Conservation (phyloP, 768 basidiomycete genomes). For the Suillus brevipes region DNA sequence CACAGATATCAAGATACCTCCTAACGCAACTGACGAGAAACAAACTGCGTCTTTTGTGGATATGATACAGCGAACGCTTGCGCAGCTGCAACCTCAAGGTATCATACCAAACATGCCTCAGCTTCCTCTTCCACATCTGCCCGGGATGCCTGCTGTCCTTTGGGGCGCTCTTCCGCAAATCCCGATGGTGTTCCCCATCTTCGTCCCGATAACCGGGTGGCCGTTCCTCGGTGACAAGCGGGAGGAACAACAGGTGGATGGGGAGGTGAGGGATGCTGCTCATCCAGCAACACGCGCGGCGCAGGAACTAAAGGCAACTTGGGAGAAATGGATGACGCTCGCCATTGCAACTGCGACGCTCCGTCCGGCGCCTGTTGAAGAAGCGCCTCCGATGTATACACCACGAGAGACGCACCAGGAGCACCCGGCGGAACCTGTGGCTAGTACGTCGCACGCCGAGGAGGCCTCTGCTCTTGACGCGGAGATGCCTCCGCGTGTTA, state of each 20-base stretch:
- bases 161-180: conserved; percentile 66
- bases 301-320: conserved; percentile 66
- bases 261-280: conserved; percentile 36
- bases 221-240: conserved; percentile 57
- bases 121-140: conserved; percentile 55
- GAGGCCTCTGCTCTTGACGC: conserved; percentile 4
- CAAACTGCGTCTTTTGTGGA: conserved; percentile 57
- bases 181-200: conserved; percentile 78
- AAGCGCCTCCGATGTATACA: conserved; percentile 74
- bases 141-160: conserved; percentile 63
- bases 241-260: conserved; percentile 32
- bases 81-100: conserved; percentile 55
- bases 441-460: conserved; percentile 7
- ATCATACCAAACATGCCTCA: conserved; percentile 55
- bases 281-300: conserved; percentile 44
- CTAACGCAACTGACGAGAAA: conserved; percentile 33
- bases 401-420: conserved; percentile 45
- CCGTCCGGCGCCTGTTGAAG: conserved; percentile 43
- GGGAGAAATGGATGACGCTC: conserved; percentile 75
- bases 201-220: conserved; percentile 68
- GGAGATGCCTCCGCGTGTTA: conserved; percentile 23
- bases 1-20: conserved; percentile 25
- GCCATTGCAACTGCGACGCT: conserved; percentile 49
- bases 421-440: conserved; percentile 19
- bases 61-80: conserved; percentile 75